A percentile compares a stretch with the other conserved stretches of the same genome.
Conservation (phyloP, 352 stramenopile species). For the Phytopythium litorale region DNA sequence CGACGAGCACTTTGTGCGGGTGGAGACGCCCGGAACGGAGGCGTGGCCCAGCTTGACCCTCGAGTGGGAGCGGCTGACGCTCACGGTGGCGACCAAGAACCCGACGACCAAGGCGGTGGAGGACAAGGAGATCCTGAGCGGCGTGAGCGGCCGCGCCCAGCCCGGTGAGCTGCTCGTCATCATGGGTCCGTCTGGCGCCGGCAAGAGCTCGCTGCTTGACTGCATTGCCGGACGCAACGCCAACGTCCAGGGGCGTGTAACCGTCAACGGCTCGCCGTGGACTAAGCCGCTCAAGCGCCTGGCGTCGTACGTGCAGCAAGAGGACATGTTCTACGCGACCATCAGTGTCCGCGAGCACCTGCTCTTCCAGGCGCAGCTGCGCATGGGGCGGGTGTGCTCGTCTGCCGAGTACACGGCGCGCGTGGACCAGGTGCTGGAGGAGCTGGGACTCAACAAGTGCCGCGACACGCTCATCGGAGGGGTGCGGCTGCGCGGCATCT, state of each 20-base stretch:
- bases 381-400: conserved; percentile 30
- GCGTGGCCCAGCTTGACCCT: conserved; percentile 21
- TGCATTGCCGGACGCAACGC: conserved; percentile 80
- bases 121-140: conserved; percentile 49
- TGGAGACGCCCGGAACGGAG: not conserved
- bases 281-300: conserved; percentile 29
- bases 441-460: conserved; percentile 41
- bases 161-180: conserved; percentile 60
- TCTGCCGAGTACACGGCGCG: conserved; percentile 16
- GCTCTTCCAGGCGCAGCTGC: conserved; percentile 67
- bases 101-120: conserved; percentile 34
- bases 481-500: conserved; percentile 40
- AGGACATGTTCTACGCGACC: conserved; percentile 84
- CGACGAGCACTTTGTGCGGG: not conserved
- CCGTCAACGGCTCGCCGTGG: conserved; percentile 50
- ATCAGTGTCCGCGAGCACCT: conserved; percentile 85
- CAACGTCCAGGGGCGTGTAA: conserved; percentile 45
- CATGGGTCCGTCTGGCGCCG: conserved; percentile 66
- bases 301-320: conserved; percentile 75
- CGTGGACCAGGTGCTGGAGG: conserved; percentile 36
- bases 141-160: conserved; percentile 36
- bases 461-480: conserved; percentile 44
- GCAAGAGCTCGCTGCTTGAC: conserved; percentile 94
- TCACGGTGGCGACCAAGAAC: conserved; percentile 33
- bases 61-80: conserved; percentile 37